Base-by-base conservation (phyloP, 805 yeast species). In the Yarrowia sp. region DNA sequence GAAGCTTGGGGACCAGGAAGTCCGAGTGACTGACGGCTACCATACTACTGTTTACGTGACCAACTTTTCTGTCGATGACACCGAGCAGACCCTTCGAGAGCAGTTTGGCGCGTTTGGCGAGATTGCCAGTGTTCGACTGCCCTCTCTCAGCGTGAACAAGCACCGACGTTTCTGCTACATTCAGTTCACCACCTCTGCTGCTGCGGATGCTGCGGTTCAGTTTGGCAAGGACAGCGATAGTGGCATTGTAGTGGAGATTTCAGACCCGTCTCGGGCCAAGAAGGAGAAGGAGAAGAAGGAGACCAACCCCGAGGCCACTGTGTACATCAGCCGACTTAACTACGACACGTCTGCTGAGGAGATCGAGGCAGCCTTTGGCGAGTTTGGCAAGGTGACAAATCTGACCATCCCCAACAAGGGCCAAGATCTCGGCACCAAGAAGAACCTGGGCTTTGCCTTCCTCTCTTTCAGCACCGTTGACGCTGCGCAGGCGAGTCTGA, bases 341-440 rank as follows among this genome's bases (percentile, higher is more conserved):
- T 55, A 38, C 29, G 61, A 55, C 18, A 55, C 61, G 7, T 55
- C 61, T n/a, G 25, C 46, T 1, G 47, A 38, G n/a, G 47, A 55
- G 47, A 27, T 55, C n/a, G 35, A 38, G 29, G 38, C 46, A 1
- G 46, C 47, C 7, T 55, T 55, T 55, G 46, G 36, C 2, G 47
- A 38, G 38, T 38, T 55, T 24, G 61, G 61, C 6, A 29, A 25
- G 47, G 47, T 55, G 18, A 38, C 47, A n/a, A 55, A 55, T 9
- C 36, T 55, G 27, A 22, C 47, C 22, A 55, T 55, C 29, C 61
- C 61, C 27, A 55, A 38, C 46, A 55, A 38, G 47, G 61, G 61
- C 10, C 61, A 55, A 19, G 61, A 55, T 39, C 41, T 55, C 21
- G 61, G 61, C 42, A 55, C 61, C 12, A 55, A 55, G 47, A 55